Conservation (phyloP, 2,329 filamentous ascomycete species). For the Xylariaceae sp. region DNA sequence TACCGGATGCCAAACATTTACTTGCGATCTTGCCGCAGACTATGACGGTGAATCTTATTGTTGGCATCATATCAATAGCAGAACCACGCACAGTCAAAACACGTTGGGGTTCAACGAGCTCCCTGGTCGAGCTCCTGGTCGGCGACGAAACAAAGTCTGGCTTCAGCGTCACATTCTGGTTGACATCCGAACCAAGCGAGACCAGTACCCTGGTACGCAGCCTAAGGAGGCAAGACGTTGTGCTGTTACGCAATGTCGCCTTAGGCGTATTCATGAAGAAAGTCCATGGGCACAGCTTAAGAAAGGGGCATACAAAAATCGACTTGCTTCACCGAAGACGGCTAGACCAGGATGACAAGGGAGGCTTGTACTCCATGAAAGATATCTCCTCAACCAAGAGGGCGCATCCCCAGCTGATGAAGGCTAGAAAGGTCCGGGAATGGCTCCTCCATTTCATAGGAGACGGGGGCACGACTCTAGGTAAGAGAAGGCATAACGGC, state of each 20-base stretch:
- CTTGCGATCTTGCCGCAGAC: constrained; percentile 70
- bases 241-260: constrained; percentile 76
- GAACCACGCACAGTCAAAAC: constrained; percentile 65
- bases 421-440: constrained; percentile 63
- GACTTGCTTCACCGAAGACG: constrained; percentile 59
- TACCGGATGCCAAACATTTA: constrained; percentile 66
- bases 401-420: constrained; percentile 52
- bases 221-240: constrained; percentile 67
- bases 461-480: constrained; percentile 28
- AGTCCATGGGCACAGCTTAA: constrained; percentile 81
- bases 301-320: constrained; percentile 64
- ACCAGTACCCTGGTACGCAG: constrained; percentile 27
- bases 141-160: constrained; percentile 80
- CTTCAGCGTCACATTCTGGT: constrained; percentile 83
- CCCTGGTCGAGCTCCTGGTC: constrained; percentile 72
- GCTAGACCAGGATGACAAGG: constrained; percentile 47
- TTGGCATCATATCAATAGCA: constrained; percentile 69
- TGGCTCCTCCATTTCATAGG: constrained; percentile 73
- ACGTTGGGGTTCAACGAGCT: constrained; percentile 55
- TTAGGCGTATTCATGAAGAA: constrained; percentile 68
- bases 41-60: constrained; percentile 77
- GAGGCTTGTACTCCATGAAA: constrained; percentile 53
- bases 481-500: constrained; percentile 28
- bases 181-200: constrained; percentile 40
- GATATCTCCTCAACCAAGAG: constrained; percentile 41